Evolutionary conservation across 2,329 filamentous ascomycete genomes (phyloP), one percentile per base, ranked within the genome.

Genomic region (Fusarium pininemorale): DNA sequence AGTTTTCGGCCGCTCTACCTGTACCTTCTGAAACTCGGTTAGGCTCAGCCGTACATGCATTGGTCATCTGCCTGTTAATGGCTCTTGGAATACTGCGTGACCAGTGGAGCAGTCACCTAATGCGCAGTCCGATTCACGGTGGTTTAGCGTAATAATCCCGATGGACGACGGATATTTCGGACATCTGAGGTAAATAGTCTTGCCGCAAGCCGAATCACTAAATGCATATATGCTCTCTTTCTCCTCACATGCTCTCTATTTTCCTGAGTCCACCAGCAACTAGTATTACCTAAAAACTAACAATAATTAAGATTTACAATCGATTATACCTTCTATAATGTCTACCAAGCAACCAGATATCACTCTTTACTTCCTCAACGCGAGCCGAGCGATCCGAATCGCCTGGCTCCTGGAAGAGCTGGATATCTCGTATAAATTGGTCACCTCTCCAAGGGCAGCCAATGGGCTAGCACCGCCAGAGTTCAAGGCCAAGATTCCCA

Each of bases 81-180:
- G 8, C 20, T 22, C 9, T 4, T 6, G 6, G 45, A 6, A 48
- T 4, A 30, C 26, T 30, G 45, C 14, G 42, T 45, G 24, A 26
- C 42, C 16, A 22, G 26, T 28, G 45, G 12, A 22, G 26, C 20
- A 8, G 2, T 30, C 47, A 3, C 28, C 1, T 9, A 9, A 3
- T 6, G 2, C 1, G 7, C 42, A 14, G 7, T 10, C 7, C 16
- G 11, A 24, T 18, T 1, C 18, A 0, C 20, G 7, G 15, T 18
- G 3, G 7, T 2, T 28, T 18, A 7, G 22, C 15, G 28, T 50
- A 24, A 50, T 30, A 2, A 4, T 50, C 11, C 47, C 28, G 28
- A 32, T 50, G 2, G 2, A 18, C 7, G 1, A 6, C 28, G 11
- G 15, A 10, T n/a, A n/a, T 14, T 18, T 50, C 47, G 47, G 15